Base-by-base conservation (phyloP, 176 grass and related monocot species). In the Luzula sylvatica region DNA sequence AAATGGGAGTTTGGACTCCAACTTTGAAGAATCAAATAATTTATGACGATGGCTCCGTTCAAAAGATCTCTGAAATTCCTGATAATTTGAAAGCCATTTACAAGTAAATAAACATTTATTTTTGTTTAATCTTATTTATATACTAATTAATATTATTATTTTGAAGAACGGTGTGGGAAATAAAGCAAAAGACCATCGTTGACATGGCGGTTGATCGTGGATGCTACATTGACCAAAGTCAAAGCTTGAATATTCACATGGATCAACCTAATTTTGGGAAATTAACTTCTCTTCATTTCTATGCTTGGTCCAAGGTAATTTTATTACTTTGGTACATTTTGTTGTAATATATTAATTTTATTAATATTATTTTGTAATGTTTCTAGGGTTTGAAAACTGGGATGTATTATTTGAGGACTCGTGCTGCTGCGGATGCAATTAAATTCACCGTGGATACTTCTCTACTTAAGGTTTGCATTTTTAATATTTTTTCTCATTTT, bases 221-320 rank as follows among this genome's bases (percentile, higher is more conserved):
- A 30, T 98, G 86, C 52, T 98, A 83, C 16, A 98, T 98, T 46
- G 93, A 98, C 62, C 93, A 98, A 53, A 98, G 93, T 45, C 93
- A 98, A 58, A 98, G 93, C 52, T 81, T 98, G 40, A 98, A 92
- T 66, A 83, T 98, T 7, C 93, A 98, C 72, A 98, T 98, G 84
- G 93, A 98, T 40, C 93, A 98, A 55, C 26, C 93, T 46, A 98
- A 87, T 66, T 98, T 83, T 66, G 93, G 82, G 48, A 98, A 98
- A 53, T 67, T 98, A 50, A 98, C 93, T 29, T 98, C 93, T 0
- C 50, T 98, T 55, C 93, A 98, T 43, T 98, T 98, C 51, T 83
- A 98, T 63, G 86, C 86, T 53, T 98, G 93, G 93, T 98, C 93
- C 6, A 98, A 92, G 86, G 93, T 98, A 58, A 38, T 44, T 46